Conservation (phyloP, 2,329 filamentous ascomycete species). For the Lasiodiplodia gonubiensis region DNA sequence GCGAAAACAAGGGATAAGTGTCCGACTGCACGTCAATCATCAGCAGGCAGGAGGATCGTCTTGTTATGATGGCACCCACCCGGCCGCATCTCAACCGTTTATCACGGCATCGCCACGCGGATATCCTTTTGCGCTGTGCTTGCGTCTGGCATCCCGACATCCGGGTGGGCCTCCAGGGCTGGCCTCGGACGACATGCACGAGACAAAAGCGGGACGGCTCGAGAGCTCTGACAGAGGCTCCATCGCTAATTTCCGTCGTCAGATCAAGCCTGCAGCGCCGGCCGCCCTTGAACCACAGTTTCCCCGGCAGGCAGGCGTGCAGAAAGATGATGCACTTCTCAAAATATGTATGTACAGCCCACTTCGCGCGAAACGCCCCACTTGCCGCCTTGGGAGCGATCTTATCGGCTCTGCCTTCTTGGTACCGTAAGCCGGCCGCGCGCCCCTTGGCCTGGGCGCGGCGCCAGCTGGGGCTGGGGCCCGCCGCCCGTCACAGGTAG, state of each 20-base stretch:
- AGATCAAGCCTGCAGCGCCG: constrained; percentile 4
- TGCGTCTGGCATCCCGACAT: constrained; percentile 5
- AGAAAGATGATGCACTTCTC: constrained; percentile 24
- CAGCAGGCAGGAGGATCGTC: constrained; percentile 16
- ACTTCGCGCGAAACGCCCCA: constrained; percentile 28
- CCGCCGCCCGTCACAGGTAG: background rate
- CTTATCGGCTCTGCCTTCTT: constrained; percentile 19
- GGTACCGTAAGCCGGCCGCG: constrained; percentile 7
- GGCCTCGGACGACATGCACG: constrained; percentile 18
- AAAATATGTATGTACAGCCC: constrained; percentile 26
- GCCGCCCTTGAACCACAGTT: constrained; percentile 6
- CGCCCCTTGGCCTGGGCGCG: constrained; percentile 19
- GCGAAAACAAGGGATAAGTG: constrained; percentile 15
- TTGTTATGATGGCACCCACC: constrained; percentile 19
- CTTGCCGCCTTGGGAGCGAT: constrained; percentile 26
- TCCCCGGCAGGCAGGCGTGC: constrained; percentile 15
- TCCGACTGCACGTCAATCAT: constrained; percentile 21
- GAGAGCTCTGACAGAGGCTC: constrained; percentile 18
- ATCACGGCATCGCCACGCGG: constrained; percentile 24
- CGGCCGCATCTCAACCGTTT: constrained; percentile 18
- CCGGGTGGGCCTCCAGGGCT: constrained; percentile 19
- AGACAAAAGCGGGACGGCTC: constrained; percentile 24
- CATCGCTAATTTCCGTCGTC: constrained; percentile 20
- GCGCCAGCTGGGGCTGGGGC: constrained; percentile 2
- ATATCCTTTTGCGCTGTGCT: constrained; percentile 12